Conservation (phyloP, 345 rosid genomes). For the Pugionium dolabratum region DNA sequence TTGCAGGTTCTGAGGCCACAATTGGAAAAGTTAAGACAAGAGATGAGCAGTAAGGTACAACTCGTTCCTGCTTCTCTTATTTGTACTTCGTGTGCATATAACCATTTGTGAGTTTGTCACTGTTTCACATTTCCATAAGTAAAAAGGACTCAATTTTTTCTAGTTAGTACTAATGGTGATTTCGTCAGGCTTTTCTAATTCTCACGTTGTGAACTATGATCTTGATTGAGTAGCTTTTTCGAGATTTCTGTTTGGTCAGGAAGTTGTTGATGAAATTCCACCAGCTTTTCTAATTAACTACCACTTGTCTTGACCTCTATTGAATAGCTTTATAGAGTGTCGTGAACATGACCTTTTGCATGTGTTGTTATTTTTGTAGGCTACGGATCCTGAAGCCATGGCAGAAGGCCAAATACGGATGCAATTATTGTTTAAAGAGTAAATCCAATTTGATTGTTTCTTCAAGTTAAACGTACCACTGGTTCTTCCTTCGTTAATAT, state of each 20-base stretch:
- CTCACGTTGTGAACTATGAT: not conserved
- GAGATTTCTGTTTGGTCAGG: slow-evolving; percentile 11
- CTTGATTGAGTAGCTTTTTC: slow-evolving; percentile 11
- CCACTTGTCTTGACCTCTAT: slow-evolving; percentile 8
- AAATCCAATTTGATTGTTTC: slow-evolving; percentile 20
- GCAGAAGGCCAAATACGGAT: slow-evolving; percentile 47
- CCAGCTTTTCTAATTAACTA: not conserved
- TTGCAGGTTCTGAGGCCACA: slow-evolving; percentile 51
- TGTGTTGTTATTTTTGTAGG: slow-evolving; percentile 35
- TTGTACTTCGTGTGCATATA: slow-evolving; percentile 17
- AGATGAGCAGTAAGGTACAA: slow-evolving; percentile 43
- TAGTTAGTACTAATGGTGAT: slow-evolving; percentile 1
- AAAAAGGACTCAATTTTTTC: not conserved
- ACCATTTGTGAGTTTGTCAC: slow-evolving; percentile 7
- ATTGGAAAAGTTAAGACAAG: slow-evolving; percentile 45
- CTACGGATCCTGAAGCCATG: slow-evolving; percentile 45
- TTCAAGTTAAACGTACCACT: not conserved
- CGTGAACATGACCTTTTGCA: slow-evolving; percentile 3
- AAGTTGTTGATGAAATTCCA: not conserved
- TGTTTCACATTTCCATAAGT: not conserved
- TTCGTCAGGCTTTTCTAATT: not conserved
- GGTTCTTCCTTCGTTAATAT: slow-evolving; percentile 18
- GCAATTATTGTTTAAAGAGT: slow-evolving; percentile 48
- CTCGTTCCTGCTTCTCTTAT: not conserved
- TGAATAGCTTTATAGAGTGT: slow-evolving; percentile 18